Evolutionary conservation across 2,329 filamentous ascomycete genomes (phyloP), one percentile per base, ranked within the genome.

Genomic region (Diaporthe sp.): DNA sequence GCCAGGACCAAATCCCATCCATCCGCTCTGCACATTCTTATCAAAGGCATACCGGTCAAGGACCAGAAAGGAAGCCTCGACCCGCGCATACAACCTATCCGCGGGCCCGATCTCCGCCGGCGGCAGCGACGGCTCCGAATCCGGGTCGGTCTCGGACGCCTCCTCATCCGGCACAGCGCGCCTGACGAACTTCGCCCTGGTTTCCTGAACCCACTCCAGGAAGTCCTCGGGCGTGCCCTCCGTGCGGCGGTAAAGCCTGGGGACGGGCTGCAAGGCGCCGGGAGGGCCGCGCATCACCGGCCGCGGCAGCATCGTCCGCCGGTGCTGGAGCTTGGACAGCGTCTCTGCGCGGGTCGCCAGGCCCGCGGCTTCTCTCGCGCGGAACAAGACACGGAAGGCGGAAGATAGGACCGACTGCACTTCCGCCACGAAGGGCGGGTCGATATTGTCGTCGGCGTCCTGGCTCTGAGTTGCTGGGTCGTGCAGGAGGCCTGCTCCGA

Each of bases 31-130:
- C 7, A 60, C 52, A 45, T 68, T 68, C 22, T 30, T 22, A 13
- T 71, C 60, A 22, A 68, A 76, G 2, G 71, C 45, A 17, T 68
- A 58, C 5, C 58, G 74, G 30, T 52, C 66, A 10, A 67, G 74
- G 25, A 50, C 17, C 52, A 74, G 35, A 7, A 60, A 52, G 17
- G 30, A 30, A 25, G 61, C 25, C 45, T 69, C 54, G 4, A 42
- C 45, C 54, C 35, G 66, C 40, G 47, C 10, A 28, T 57, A 45
- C 60, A 7, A 30, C 67, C n/a, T 13, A 7, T 15, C 40, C 45
- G 10, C 25, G n/a, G 38, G 40, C 30, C 30, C 66, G 13, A 40
- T 17, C 28, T 73, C 50, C 2, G 13, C 8, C 19, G 58, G 19
- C 25, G n/a, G 22, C 4, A 52, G 15, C 22, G 61, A 67, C 42